These are phyloP conservation scores for Exophiala spinifera DNA, from an alignment of 2,329 filamentous ascomycete genomes.

Conservation along the genomic window DNA sequence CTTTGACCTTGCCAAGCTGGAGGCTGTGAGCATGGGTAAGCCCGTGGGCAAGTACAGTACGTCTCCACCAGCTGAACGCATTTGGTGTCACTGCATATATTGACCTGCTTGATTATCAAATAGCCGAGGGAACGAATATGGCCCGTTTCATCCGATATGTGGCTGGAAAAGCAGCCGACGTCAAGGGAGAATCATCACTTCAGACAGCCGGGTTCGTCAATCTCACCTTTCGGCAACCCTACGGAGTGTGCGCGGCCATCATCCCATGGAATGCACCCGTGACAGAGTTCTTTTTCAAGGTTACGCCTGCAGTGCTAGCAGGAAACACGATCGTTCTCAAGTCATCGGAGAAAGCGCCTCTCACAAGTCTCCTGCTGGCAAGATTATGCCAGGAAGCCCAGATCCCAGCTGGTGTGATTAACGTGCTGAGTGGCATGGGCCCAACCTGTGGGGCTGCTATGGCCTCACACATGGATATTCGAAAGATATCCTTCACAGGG, in stretches of 20 bases:
- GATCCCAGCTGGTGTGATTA: conserved; percentile 34
- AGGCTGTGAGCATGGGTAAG: too few species aligned
- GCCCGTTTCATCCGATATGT: too few species aligned
- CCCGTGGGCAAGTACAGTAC: too few species aligned
- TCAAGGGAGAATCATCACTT: too few species aligned
- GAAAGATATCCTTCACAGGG: conserved; percentile 78
- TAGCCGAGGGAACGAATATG: too few species aligned
- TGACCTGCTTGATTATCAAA: too few species aligned
- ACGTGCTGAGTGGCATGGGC: conserved; percentile 56
- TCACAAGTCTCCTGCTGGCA: conserved; percentile 32
- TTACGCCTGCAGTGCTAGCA: conserved; percentile 35
- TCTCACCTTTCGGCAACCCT: conserved; percentile 15
- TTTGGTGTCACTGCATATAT: too few species aligned
- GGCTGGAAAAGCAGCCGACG: too few species aligned
- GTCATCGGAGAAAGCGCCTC: conserved; percentile 35
- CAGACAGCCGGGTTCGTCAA: too few species aligned
- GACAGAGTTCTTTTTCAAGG: conserved; percentile 41
- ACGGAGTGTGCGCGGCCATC: conserved; percentile 42
- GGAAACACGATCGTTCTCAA: conserved; percentile 40
- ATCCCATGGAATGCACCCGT: conserved; percentile 57
- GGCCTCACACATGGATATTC: conserved; percentile 58
- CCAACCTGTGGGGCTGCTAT: conserved; percentile 50
- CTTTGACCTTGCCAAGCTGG: too few species aligned
- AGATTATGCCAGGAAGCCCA: conserved; percentile 34
- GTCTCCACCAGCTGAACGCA: too few species aligned